Percentiles rank a stretch among this genome's conserved stretches.
These are phyloP conservation scores for Vigna radiata DNA, from an alignment of 306 rosid species.

Conservation along the genomic window DNA sequence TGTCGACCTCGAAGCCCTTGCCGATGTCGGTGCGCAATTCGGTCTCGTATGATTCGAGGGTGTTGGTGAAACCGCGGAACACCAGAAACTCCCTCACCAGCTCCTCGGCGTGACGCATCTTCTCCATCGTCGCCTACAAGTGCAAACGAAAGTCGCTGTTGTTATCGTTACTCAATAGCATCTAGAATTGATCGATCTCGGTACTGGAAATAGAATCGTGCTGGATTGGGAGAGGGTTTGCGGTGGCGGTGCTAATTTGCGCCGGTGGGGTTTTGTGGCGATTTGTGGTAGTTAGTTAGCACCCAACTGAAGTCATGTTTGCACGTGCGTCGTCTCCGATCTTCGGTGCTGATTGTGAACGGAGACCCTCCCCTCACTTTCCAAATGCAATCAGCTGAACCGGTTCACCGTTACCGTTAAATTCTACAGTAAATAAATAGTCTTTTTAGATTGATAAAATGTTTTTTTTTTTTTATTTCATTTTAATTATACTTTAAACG, in stretches of 20 bases:
- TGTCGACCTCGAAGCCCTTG: constrained; percentile 79
- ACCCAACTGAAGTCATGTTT: background rate
- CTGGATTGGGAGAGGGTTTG: background rate
- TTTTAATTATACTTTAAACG: too few relatives aligned
- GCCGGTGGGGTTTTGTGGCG: background rate
- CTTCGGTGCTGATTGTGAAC: background rate
- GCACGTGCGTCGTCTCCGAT: background rate
- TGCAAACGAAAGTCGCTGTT: background rate
- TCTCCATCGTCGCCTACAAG: constrained; percentile 55
- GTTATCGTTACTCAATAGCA: background rate
- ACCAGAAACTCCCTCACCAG: constrained; percentile 89
- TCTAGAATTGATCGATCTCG: background rate
- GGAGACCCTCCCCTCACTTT: background rate
- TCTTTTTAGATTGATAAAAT: too few relatives aligned
- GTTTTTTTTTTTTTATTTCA: too few relatives aligned
- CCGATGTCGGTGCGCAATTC: constrained; percentile 81
- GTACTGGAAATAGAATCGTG: background rate
- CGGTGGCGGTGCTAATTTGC: background rate
- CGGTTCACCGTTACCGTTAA: background rate
- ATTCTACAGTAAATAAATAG: background rate
- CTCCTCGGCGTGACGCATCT: constrained; percentile 92
- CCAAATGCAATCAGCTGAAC: background rate
- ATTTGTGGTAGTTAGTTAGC: background rate
- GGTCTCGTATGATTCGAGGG: constrained; percentile 79
- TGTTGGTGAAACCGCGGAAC: constrained; percentile 84